Conservation (phyloP, 805 yeast genomes). For the Metschnikowia rubicola region DNA sequence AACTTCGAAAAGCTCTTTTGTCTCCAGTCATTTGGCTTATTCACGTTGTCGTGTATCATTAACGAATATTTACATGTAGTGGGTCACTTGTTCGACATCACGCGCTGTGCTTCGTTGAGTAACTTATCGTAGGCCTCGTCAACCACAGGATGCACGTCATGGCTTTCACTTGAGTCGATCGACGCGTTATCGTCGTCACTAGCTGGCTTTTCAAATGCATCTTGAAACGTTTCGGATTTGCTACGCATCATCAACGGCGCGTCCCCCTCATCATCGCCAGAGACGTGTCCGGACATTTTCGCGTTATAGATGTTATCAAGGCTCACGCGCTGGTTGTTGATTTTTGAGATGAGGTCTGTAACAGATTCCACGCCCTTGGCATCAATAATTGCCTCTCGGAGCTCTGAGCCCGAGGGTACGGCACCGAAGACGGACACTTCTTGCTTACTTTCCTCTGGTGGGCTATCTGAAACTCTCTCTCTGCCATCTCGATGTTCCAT, state of each 20-base stretch:
- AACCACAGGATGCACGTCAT: conserved; percentile 43
- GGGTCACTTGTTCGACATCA: conserved; percentile 46
- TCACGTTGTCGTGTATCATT: no score
- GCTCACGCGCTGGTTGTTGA: conserved; percentile 51
- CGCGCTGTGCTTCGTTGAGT: conserved; percentile 63
- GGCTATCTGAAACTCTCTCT: conserved; percentile 8
- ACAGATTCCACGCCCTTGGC: conserved; percentile 76
- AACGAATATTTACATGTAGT: no score
- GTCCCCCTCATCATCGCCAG: neutral
- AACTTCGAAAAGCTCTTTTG: no score
- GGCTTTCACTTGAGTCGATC: conserved; percentile 27
- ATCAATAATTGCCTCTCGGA: conserved; percentile 60
- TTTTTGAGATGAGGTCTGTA: conserved; percentile 61
- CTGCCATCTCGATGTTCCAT: conserved; percentile 56
- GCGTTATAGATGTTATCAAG: conserved; percentile 47
- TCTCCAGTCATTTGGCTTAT: no score
- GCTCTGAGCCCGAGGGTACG: conserved; percentile 53
- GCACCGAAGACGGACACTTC: conserved; percentile 32
- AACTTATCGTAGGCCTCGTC: conserved; percentile 72
- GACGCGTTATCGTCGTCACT: conserved; percentile 22
- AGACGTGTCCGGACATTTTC: neutral
- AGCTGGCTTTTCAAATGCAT: conserved; percentile 1
- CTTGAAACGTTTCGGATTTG: conserved; percentile 5
- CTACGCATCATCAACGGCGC: conserved; percentile 1
- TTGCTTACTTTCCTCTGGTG: conserved; percentile 7